Conservation (phyloP, 345 rosid species). For the Pugionium dolabratum region DNA sequence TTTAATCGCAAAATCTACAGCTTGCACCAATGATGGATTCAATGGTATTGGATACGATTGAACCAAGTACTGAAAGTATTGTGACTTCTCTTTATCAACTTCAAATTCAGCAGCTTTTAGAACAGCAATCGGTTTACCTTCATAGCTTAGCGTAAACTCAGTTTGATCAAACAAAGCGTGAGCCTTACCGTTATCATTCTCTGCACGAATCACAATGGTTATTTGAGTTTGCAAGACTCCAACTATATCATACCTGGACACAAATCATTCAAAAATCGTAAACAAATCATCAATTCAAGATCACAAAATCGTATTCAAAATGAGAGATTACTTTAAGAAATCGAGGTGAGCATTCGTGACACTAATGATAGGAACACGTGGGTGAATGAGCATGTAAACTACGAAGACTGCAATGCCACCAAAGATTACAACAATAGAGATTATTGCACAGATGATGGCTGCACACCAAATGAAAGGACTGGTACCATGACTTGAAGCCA, state of each 20-base stretch:
- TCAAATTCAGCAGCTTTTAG: conserved; percentile 54
- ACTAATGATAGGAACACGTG: conserved; percentile 68
- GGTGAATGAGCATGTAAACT: conserved; percentile 75
- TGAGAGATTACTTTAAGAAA: conserved; percentile 45
- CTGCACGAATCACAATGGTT: conserved; percentile 51
- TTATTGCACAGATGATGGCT: conserved; percentile 69
- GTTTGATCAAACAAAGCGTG: conserved; percentile 58
- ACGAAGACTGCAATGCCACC: conserved; percentile 63
- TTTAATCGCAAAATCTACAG: conserved; percentile 47
- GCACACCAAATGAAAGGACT: conserved; percentile 67
- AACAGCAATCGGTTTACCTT: conserved; percentile 48
- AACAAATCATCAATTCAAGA: conserved; percentile 19
- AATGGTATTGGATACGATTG: conserved; percentile 67
- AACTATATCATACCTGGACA: conserved; percentile 34
- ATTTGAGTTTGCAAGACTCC: conserved; percentile 72
- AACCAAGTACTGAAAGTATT: conserved; percentile 47
- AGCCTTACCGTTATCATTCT: conserved; percentile 71
- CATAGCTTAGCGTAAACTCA: conserved; percentile 48
- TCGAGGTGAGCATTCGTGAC: conserved; percentile 62
- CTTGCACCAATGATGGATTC: conserved; percentile 44
- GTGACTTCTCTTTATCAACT: conserved; percentile 57
- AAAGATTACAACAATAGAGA: conserved; percentile 59
- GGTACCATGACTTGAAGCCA: conserved; percentile 43
- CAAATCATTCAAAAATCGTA: not conserved
- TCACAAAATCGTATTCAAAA: not conserved